Conservation (phyloP, 805 yeast genomes). For the Sporopachydermia lactativora region DNA sequence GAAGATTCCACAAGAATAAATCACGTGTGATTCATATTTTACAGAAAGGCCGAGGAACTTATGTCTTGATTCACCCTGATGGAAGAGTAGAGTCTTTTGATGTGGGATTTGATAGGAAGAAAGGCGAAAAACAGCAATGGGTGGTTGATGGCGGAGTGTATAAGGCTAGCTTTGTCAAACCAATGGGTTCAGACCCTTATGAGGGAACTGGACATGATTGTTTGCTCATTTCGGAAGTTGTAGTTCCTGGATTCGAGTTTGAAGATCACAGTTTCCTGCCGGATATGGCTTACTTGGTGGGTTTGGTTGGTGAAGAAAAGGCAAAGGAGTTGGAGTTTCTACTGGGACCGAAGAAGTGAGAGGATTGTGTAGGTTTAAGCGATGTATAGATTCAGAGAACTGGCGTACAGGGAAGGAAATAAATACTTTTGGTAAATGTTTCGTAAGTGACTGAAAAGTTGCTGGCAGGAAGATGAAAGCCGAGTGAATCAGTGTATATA, state of each 20-base stretch:
- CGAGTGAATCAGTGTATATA: too few relatives aligned
- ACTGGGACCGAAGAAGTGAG: slow-evolving; percentile 18
- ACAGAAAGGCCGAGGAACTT: slow-evolving; percentile 42
- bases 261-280: slow-evolving; percentile 35
- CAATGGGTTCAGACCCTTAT: slow-evolving; percentile 16
- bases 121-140: slow-evolving; percentile 43
- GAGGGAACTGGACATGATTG: slow-evolving; percentile 24
- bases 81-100: slow-evolving; percentile 34
- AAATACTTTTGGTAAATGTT: too few relatives aligned
- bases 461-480: too few relatives aligned
- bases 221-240: slow-evolving; percentile 39
- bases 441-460: too few relatives aligned
- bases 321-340: slow-evolving; percentile 25
- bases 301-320: slow-evolving; percentile 24
- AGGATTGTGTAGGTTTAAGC: too few relatives aligned
- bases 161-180: slow-evolving; percentile 38
- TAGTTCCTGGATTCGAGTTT: slow-evolving; percentile 48
- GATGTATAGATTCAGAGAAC: too few relatives aligned
- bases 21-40: slow-evolving; percentile 42
- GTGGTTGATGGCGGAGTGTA: slow-evolving; percentile 49
- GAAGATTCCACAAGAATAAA: slow-evolving; percentile 34
- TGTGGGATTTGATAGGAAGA: slow-evolving; percentile 34
- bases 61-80: slow-evolving; percentile 37
- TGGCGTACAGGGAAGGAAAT: too few relatives aligned
- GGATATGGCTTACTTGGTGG: slow-evolving; percentile 18